Conservation (phyloP, 768 basidiomycete species). For the Lactarius quietus region DNA sequence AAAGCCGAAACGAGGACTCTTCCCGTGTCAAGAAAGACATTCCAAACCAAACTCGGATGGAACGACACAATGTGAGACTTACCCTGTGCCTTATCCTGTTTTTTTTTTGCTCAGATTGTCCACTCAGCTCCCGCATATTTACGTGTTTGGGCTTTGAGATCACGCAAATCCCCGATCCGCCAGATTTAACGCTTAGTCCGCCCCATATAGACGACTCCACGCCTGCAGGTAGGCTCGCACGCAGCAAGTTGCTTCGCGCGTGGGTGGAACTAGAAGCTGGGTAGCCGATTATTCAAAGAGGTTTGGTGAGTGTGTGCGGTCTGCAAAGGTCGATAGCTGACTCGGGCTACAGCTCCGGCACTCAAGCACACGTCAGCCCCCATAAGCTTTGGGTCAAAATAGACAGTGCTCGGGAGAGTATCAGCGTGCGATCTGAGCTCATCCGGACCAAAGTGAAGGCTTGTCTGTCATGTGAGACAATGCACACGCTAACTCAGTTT, state of each 20-base stretch:
- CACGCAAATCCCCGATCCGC: slow-evolving; percentile 25
- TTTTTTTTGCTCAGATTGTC: not conserved
- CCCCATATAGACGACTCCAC: slow-evolving; percentile 50
- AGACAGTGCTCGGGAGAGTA: slow-evolving; percentile 66
- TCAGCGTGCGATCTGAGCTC: slow-evolving; percentile 69
- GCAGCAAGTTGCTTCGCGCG: slow-evolving; percentile 65
- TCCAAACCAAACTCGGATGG: slow-evolving; percentile 68
- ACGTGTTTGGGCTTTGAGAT: slow-evolving; percentile 39
- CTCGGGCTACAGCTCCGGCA: slow-evolving; percentile 37
- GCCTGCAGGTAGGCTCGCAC: slow-evolving; percentile 46
- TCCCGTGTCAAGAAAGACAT: slow-evolving; percentile 49
- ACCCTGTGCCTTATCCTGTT: not conserved
- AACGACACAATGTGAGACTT: slow-evolving; percentile 51
- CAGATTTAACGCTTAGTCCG: slow-evolving; percentile 48
- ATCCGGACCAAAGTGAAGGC: slow-evolving; percentile 70
- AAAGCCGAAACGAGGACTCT: slow-evolving; percentile 59
- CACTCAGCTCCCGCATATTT: slow-evolving; percentile 41
- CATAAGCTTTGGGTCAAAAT: slow-evolving; percentile 48
- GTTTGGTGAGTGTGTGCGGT: slow-evolving; percentile 38
- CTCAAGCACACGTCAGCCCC: slow-evolving; percentile 40
- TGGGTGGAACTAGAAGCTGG: slow-evolving; percentile 81
- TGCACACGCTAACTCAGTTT: slow-evolving; percentile 11
- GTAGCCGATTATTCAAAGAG: slow-evolving; percentile 51
- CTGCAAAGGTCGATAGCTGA: not conserved
- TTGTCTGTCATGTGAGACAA: not conserved